phyloP scores from a whole-genome alignment of 73 alveolate genomes.

The Halteria grandinella region DNA sequence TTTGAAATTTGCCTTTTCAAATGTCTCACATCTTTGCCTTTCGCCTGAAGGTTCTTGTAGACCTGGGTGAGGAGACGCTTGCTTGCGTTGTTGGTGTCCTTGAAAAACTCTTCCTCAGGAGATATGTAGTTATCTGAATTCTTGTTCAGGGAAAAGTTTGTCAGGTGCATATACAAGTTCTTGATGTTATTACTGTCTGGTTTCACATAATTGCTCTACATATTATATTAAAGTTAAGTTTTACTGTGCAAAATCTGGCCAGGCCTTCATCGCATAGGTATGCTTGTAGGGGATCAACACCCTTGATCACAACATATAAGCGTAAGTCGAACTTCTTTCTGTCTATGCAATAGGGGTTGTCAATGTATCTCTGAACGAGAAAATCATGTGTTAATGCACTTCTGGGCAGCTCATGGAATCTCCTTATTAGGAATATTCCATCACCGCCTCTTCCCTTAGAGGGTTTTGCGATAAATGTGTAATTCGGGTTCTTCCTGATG shows the following conservation, averaged over 20 bases:
- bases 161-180: conserved; percentile 87
- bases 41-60: conserved; percentile 19
- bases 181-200: conserved; percentile 82
- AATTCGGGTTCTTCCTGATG: conserved; percentile 49
- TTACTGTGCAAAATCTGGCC: conserved; percentile 90
- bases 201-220: conserved; percentile 74
- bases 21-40: conserved; percentile 25
- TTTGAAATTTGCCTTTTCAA: conserved; percentile 34
- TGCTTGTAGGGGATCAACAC: conserved; percentile 89
- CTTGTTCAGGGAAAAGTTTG: conserved; percentile 90
- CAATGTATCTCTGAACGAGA: conserved; percentile 83
- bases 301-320: conserved; percentile 90
- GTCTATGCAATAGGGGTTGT: conserved; percentile 93
- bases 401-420: conserved; percentile 56
- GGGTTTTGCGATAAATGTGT: conserved; percentile 79
- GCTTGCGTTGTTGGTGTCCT: not conserved
- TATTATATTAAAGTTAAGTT: too few relatives aligned
- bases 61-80: conserved; percentile 50
- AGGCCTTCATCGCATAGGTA: conserved; percentile 96
- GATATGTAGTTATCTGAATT: conserved; percentile 35
- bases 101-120: conserved; percentile 37
- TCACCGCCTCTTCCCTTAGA: conserved; percentile 88
- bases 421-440: conserved; percentile 77
- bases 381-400: conserved; percentile 53
- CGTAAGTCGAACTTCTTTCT: conserved; percentile 93